Base-by-base conservation (phyloP, 345 rosid species). In the Moringa oleifera region DNA sequence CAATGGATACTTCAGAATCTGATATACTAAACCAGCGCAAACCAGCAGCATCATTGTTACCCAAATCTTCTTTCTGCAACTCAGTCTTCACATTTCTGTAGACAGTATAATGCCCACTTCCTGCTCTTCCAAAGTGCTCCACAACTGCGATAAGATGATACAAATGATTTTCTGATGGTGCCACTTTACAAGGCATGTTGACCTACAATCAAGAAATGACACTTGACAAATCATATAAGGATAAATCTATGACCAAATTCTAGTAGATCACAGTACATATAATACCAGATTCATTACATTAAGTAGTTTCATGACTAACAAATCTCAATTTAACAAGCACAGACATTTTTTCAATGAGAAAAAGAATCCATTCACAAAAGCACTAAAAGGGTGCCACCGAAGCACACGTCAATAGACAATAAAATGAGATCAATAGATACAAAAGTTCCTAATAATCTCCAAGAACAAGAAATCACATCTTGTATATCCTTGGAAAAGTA, bases 81-180 rank as follows among this genome's bases (percentile, higher is more conserved):
- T 71, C 55, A 12, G 69, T 47, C 67, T 62, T 74, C 56, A 58
- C 74, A 52, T 83, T 78, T 74, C 97, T 81, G 68, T 86, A 88
- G 64, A 88, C 86, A 20, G 85, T 90, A 58, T 90, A 93, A 76
- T 90, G 98, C 31, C 98, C 96, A 28, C 85, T 78, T 61, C 91
- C 96, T 0, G 76, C 66, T 74, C 80, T 73, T 61, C 97, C 96
- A 63, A 83, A 90, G 74, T 90, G 97, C 73, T 90, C 97, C 70
- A 93, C 86, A 21, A 85, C 92, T 0, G 94, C 77, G 57, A 81
- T 84, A 25, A 93, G 90, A 25, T 77, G 77, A 63, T 88, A 90
- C 60, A 71, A 23, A 49, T 50, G 37, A 37, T 63, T 51, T 71
- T 74, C 74, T 50, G 75, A 62, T 51, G 74, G 65, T 53, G 56